These are phyloP conservation scores for Tolypocladium tropicale DNA, from an alignment of 2,329 filamentous ascomycete genomes.

Conservation along the genomic window DNA sequence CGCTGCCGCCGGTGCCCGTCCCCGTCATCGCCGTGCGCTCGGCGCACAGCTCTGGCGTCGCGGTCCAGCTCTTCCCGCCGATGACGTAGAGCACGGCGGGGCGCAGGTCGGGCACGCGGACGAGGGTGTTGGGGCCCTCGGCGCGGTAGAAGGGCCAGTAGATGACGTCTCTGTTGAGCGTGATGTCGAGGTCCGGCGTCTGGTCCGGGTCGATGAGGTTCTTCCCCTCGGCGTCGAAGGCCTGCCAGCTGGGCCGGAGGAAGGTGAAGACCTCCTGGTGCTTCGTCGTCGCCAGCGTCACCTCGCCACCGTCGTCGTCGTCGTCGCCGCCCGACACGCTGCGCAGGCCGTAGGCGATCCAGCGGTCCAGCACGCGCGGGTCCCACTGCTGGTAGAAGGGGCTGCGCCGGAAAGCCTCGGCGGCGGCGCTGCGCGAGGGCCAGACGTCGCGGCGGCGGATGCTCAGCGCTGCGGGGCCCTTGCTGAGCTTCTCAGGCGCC, in stretches of 20 bases:
- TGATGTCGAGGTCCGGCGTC: constrained; percentile 35
- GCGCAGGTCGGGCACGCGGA: constrained; percentile 47
- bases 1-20: constrained; percentile 54
- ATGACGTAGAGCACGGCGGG: constrained; percentile 62
- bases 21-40: constrained; percentile 57
- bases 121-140: constrained; percentile 48
- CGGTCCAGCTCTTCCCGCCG: constrained; percentile 49
- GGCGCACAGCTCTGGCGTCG: constrained; percentile 34
- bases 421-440: constrained; percentile 65
- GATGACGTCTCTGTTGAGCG: constrained; percentile 21
- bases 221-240: constrained; percentile 26
- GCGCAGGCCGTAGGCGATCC: constrained; percentile 61
- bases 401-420: constrained; percentile 51
- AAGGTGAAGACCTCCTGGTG: constrained; percentile 74
- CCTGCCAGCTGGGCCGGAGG: constrained; percentile 48
- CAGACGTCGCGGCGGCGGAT: constrained; percentile 68
- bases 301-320: constrained; percentile 30
- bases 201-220: constrained; percentile 27
- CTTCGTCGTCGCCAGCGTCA: constrained; percentile 72
- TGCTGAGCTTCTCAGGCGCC: constrained; percentile 21
- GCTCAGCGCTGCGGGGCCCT: constrained; percentile 47
- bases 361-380: constrained; percentile 56
- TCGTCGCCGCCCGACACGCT: constrained; percentile 32
- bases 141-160: constrained; percentile 55
- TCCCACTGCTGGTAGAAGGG: constrained; percentile 78